Evolutionary conservation across 2,329 filamentous ascomycete species (phyloP), one percentile per base, ranked within the genome.

Genomic region (Aspergillus arachidicola): DNA sequence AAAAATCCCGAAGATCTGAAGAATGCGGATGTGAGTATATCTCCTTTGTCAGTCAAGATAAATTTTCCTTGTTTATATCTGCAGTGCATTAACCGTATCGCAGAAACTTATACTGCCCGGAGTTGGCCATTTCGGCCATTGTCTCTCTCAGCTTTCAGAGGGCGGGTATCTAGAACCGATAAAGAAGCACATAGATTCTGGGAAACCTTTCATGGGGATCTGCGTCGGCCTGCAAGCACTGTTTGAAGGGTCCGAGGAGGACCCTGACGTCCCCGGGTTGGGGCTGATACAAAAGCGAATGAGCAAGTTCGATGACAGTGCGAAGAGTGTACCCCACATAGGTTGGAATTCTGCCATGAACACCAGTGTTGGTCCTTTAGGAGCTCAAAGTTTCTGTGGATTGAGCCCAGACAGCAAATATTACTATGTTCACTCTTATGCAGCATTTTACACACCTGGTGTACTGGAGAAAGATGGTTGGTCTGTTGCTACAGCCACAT

Each of bases 181-280:
- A 68, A 87, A 85, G 69, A 84, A 88, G 68, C 93, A 98, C 81
- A 94, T 99, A 72, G 84, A 88, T 58, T 86, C 91, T 16, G 94
- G 93, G n/a, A 98, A 98, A 80, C 93, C 94, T 16, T 98, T 99
- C 76, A 96, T 99, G 90, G 94, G 91, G 57, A 96, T 99, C 73
- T 99, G 95, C 75, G 95, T 99, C 59, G 95, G 95, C 3, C 78
- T 98, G 16, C 95, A 99, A 79, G 93, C 92, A 1, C 83, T 99
- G 0, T 98, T 97, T 74, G 85, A 92, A 69, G 91, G 91, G 10
- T 98, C 95, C 0, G 87, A 88, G 46, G 95, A 99, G 77, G 89
- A 92, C 68, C 82, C 88, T 0, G 78, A 83, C 21, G 88, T 92
- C 16, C 80, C 88, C 2, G 95, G 95, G 1, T 82, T 99, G 55